Base-by-base conservation (phyloP, 805 yeast genomes). In the Saccharomycopsis synnaedendra region DNA sequence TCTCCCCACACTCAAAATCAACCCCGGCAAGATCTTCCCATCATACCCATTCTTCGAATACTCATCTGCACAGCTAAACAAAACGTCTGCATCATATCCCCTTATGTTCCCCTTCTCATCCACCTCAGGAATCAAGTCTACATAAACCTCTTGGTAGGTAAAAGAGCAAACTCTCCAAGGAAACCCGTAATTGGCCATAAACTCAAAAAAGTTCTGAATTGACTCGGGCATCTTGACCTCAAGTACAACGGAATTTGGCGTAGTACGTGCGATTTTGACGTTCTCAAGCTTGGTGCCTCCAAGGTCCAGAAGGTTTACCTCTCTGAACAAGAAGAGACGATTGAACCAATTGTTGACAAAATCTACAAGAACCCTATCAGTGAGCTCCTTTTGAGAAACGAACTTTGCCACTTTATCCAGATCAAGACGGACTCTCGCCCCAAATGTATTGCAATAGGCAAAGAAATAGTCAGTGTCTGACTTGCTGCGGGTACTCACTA, bases 21-120 rank as follows among this genome's bases (percentile, higher is more conserved):
- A 41, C 19, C 46, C 45, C 5, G 55, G 55, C 39, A 50, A 38
- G 41, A 52, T 49, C 39, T 52, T 52, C n/a, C 55, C 55, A 38
- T 52, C 55, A 33, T 47, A 43, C 28, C 39, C 19, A 32, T 47
- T 32, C 30, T 52, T 47, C 5, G 33, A 37, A 29, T 52, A 52
- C 28, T 42, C 42, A 41, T 50, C 51, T 10, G 55, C 53, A 34
- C 27, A 32, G 43, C 51, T 47, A 6, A 47, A 47, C 42, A 48
- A 48, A 10, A 51, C 32, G 29, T 45, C 39, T 1, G 54, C 54
- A 8, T 34, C 39, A 32, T 51, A 51, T 3, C 52, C 49, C 27
- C 42, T 49, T 10, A 46, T 37, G 3, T 46, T 35, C 31, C 48
- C 49, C 10, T 42, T 44, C 5, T 32, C 44, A 39, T 51, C 43